Base-by-base conservation (phyloP, 2,329 filamentous ascomycete genomes). In the Arthroderma sp. region DNA sequence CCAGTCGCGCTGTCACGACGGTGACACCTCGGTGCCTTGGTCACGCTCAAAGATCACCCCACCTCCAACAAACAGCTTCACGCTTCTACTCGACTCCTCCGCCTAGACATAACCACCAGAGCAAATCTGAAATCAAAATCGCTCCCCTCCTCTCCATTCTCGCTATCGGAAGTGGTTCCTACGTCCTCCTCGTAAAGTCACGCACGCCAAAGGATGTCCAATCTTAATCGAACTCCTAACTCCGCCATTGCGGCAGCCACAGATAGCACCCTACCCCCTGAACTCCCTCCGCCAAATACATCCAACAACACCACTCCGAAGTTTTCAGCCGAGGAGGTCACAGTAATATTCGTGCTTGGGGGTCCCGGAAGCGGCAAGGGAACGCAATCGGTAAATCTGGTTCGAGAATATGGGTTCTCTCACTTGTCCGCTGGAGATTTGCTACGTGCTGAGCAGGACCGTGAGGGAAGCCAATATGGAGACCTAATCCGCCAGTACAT, bases 291-390 rank as follows among this genome's bases (percentile, higher is more conserved):
- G 68, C 58, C 64, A 66, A 49, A 56, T 46, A 66, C 70, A 51
- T 71, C 74, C 29, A 62, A 68, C 50, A 82, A 81, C 63, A 60
- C 64, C 38, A 68, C 70, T 44, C 82, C 88, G 4, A 78, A 83
- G 58, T 95, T 94, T 74, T 80, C 77, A 47, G 69, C 82, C 41
- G 59, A 77, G 78, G 73, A 87, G 48, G 85, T 93, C 30, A 91
- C 86, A n/a, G 88, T 96, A 48, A 71, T 98, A 65, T 96, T 94
- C 71, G 86, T 96, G 51, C 86, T 98, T 50, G 89, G 89, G 64
- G 91, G 91, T 2, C 91, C 91, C 9, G 91, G 91, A 52, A 86
- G 88, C 51, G 91, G 91, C 57, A 98, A 98, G 66, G 91, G 91
- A 57, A 98, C 91, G 2, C 89, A 98, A 67, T 96, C 89, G 72